Conservation (phyloP, 805 yeast species). For the Pichia pseudocactophila region DNA sequence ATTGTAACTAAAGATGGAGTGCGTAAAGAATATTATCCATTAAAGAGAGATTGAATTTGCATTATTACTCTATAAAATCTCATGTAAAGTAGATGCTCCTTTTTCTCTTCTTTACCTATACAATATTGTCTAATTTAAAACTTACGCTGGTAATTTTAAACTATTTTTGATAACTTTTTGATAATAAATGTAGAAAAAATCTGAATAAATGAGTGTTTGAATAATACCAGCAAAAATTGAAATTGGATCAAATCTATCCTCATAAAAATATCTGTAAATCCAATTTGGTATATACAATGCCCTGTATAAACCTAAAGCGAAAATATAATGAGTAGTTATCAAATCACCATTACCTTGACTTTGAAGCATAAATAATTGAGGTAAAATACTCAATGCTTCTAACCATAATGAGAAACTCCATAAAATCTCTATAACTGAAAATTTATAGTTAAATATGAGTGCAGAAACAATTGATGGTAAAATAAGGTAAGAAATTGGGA, state of each 20-base stretch:
- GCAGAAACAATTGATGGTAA: constrained; percentile 50
- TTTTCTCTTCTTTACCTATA: too few species aligned
- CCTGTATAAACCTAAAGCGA: constrained; percentile 86
- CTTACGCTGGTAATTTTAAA: constrained; percentile 45
- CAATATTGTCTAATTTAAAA: neutral
- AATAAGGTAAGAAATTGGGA: constrained; percentile 63
- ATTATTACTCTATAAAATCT: neutral
- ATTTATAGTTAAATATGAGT: constrained; percentile 59
- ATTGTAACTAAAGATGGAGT: constrained; percentile 93
- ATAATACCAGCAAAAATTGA: constrained; percentile 72
- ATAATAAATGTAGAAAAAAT: constrained; percentile 91
- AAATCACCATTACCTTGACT: constrained; percentile 82
- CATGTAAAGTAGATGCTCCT: too few species aligned
- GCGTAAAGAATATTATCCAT: constrained; percentile 69
- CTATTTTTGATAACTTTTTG: constrained; percentile 69
- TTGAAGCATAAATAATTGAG: constrained; percentile 86
- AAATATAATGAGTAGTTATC: constrained; percentile 85
- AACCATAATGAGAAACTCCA: constrained; percentile 94
- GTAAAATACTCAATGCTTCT: constrained; percentile 85
- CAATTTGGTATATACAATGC: constrained; percentile 90
- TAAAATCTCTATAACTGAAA: constrained; percentile 49
- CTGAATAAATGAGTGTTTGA: constrained; percentile 86
- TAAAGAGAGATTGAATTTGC: constrained; percentile 66
- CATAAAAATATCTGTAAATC: constrained; percentile 74
- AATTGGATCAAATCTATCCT: constrained; percentile 56